Evolutionary conservation across 495 filamentous ascomycete genomes (phyloP), one percentile per base, ranked within the genome.

Genomic region (Aspergillus sparsus): DNA sequence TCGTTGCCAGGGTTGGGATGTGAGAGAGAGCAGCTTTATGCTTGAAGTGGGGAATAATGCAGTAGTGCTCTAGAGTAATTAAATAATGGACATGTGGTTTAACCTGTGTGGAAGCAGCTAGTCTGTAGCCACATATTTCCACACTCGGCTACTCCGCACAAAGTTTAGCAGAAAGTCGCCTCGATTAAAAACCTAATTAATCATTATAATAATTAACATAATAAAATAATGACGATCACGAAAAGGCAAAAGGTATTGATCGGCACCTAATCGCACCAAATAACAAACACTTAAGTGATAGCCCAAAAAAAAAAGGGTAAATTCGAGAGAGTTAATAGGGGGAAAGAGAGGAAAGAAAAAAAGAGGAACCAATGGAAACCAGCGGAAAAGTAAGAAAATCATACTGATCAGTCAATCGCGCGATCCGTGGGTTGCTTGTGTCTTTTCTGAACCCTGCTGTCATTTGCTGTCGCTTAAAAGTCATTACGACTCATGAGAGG

Each of bases 41-140:
- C 21, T 54, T 11, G 18, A 32, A 52, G 56, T 42, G 56, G 18
- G 47, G 18, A 52, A 44, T 42, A 10, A 42, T 58, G 56, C 36
- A 52, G 31, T 18, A 49, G 16, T 50, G 27, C 15, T 31, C 12
- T 16, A 13, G 42, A 15, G 49, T 27, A 35, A 46, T 35, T 18
- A 45, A 52, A 44, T 18, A 49, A 33, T 49, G 55, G 57, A 53
- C 57, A 59, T 59, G 49, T 59, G 49, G 49, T 59, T 53, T 36
- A 44, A 21, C 44, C 31, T 59, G 57, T 53, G 36, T 53, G 57
- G 57, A 27, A 59, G 54, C 34, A 46, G 32, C 27, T 16, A 57
- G 42, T 37, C 34, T 11, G 53, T 44, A 51, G 49, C 21, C 34
- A 34, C 32, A 51, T 32, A 51, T 34, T 57, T 1, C 27, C 31